phyloP scores from a whole-genome alignment of 306 rosid species.

The Trichosanthes cucumerina region DNA sequence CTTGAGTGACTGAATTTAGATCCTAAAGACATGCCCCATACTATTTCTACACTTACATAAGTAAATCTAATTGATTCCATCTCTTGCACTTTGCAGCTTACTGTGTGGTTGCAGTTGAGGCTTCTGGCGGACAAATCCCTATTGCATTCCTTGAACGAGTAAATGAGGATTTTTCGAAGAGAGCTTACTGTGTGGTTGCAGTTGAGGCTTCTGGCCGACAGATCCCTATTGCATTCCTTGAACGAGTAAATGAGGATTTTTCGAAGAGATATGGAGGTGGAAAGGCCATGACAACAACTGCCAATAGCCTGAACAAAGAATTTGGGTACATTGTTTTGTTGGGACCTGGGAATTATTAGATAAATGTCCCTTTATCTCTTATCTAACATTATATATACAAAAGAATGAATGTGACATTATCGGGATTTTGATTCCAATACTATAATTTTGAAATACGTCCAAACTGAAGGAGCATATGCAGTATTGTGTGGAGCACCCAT shows the following conservation, averaged over 20 bases:
- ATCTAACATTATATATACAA: not conserved
- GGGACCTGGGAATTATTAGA: not conserved
- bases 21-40: not conserved
- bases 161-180: slow-evolving; percentile 74
- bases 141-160: slow-evolving; percentile 79
- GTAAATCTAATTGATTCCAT: not conserved
- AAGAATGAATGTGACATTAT: not conserved
- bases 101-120: slow-evolving; percentile 82
- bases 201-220: slow-evolving; percentile 73
- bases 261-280: slow-evolving; percentile 73
- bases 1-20: not conserved
- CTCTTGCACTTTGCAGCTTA: slow-evolving; percentile 44
- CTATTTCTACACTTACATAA: not conserved
- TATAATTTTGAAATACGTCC: slow-evolving; percentile 26
- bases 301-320: slow-evolving; percentile 66
- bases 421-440: slow-evolving; percentile 8
- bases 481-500: slow-evolving; percentile 79
- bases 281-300: slow-evolving; percentile 70
- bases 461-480: slow-evolving; percentile 94
- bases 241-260: slow-evolving; percentile 78
- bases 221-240: slow-evolving; percentile 80
- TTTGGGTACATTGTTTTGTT: slow-evolving; percentile 44
- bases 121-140: slow-evolving; percentile 72
- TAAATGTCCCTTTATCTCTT: not conserved
- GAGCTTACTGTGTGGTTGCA: slow-evolving; percentile 84